Base-by-base conservation (phyloP, 306 rosid species). In the Adenanthera pavonina region DNA sequence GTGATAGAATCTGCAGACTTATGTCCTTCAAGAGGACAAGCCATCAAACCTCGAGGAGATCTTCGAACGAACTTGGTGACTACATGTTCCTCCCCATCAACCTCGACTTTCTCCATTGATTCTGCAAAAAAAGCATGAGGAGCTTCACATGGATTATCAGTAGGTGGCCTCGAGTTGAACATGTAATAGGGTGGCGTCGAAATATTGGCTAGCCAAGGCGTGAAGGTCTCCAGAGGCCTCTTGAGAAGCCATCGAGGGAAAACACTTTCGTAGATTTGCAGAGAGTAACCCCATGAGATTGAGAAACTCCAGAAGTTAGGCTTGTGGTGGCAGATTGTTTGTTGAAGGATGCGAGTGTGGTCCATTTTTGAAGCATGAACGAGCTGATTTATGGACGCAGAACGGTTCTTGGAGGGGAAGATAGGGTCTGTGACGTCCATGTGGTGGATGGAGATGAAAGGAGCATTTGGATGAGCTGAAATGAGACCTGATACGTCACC, bases 241-340 rank as follows among this genome's bases (percentile, higher is more conserved):
- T 71, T 59, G 2, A 90, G 70, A 61, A 77, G 72, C 60, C 75
- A 84, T 0, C 83, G 76, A 1, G 91, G 80, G 77, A 87, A 30
- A 3, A 88, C 69, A 16, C 46, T 49, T 69, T 90, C 91, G 1
- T 88, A 88, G 9, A 88, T 79, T 16, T 88, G 87, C 11, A 82
- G 77, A 1, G 93, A 88, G 64, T 90, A 90, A 8, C 93, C 91
- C 91, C 90, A 86, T 13, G 93, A 80, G 41, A 88, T 20, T 0
- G 93, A 90, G 76, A 90, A 40, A 2, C 85, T 77, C 93, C 93
- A 90, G 6, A 80, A 84, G 72, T 36, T 86, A 8, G 86, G 80
- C 12, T 77, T 80, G 69, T 88, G 85, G 76, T 90, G 80, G 73
- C 93, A 90, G 0, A 86, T 88, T 17, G 90, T 86, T 52, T 90